Base-by-base conservation (phyloP, 2,329 filamentous ascomycete genomes). In the Berkeleyomyces rouxiae region DNA sequence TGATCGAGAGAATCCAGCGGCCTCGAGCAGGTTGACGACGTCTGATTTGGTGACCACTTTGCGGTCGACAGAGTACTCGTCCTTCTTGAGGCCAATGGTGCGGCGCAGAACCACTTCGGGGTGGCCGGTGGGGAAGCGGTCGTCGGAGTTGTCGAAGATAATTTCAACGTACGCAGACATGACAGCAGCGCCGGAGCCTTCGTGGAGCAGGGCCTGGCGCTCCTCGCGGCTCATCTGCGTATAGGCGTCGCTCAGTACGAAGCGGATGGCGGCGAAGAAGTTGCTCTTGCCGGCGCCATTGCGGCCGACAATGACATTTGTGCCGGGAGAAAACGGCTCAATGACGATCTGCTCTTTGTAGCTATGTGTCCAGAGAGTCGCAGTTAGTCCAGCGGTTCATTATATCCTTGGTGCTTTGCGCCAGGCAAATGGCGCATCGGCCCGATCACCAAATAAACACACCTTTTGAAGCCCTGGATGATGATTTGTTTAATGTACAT, bases 401-500 rank as follows among this genome's bases (percentile, higher is more conserved):
- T 7, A n/a, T 31, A 39, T 16, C 10, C 13, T 33, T 61, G 31
- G 6, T n/a, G 36, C 31, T 46, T 43, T 53, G 44, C 40, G 61
- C 36, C 31, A 42, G 37, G 31, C 53, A 46, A 43, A 11, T 33
- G 9, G 39, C 53, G 58, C 53, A 63, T 47, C 4, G 7, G 43
- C 43, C 5, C 43, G 11, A n/a, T 31, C n/a, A 10, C 33, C 51
- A 36, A 11, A 7, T n/a, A 61, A 63, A 71, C 75, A 68, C 74
- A 95, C 90, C 90, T 96, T 78, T 99, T 99, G 78, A 99, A 99
- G 84, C 93, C 93, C 75, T 99, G 93, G 72, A 99, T 97, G 74
- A 96, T 97, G 74, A 97, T 96, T 78, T 99, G 93, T 76, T 99
- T 99, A 82, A 99, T 96, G 79, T 95, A 93, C 91, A 96, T 96